Percentiles rank a stretch among this genome's conserved stretches.
phyloP scores from a whole-genome alignment of 768 basidiomycete species.

The Chalciporus pseudorubinellus region DNA sequence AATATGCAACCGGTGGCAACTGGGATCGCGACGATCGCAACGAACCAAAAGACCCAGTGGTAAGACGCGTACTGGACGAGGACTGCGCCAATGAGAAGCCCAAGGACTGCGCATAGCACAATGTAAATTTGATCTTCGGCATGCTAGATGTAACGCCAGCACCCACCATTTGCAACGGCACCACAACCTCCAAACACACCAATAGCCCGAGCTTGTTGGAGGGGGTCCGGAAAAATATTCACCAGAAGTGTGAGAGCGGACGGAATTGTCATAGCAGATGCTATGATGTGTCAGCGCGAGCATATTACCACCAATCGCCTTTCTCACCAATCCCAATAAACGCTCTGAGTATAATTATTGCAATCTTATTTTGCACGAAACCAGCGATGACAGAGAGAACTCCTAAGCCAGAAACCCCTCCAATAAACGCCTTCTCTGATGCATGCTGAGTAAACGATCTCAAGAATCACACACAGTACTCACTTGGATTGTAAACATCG shows the following conservation, averaged over 20 bases:
- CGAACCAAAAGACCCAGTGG: conserved; percentile 52
- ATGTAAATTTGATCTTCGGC: not conserved
- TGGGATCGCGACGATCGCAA: conserved; percentile 38
- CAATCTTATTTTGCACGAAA: conserved; percentile 45
- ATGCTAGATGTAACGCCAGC: not conserved
- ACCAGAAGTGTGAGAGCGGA: conserved; percentile 51
- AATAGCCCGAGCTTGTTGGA: conserved; percentile 47
- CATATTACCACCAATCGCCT: not conserved
- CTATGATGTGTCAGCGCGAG: conserved; percentile 23
- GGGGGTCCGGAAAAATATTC: conserved; percentile 46
- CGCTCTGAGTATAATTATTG: conserved; percentile 50
- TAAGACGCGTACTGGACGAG: conserved; percentile 42
- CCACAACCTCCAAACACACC: conserved; percentile 46
- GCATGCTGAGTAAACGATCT: conserved; percentile 31
- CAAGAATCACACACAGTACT: conserved; percentile 18
- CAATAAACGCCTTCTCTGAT: conserved; percentile 41
- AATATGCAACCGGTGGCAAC: conserved; percentile 33
- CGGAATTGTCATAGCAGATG: conserved; percentile 50
- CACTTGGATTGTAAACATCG: conserved; percentile 32
- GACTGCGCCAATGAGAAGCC: conserved; percentile 44
- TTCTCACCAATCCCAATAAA: conserved; percentile 46
- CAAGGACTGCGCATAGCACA: conserved; percentile 31
- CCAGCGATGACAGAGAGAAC: conserved; percentile 45
- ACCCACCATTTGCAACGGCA: conserved; percentile 43
- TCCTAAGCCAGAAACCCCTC: conserved; percentile 41